Percentiles rank a stretch among this genome's conserved stretches.
Conservation (phyloP, 805 yeast species). For the Lachancea lanzarotensis region DNA sequence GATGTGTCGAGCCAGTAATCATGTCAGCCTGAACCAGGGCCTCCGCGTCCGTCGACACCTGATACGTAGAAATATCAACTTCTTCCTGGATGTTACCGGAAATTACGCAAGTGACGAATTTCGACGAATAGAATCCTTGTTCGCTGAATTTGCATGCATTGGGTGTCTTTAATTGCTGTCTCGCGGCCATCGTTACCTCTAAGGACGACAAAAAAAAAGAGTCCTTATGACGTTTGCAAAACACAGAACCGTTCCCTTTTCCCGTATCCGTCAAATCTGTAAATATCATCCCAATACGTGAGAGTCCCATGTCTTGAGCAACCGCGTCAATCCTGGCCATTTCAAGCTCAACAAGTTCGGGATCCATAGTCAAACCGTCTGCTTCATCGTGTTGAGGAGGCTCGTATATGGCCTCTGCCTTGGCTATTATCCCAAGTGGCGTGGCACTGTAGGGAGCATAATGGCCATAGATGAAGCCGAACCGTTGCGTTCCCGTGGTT, state of each 20-base stretch:
- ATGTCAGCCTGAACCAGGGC: constrained; percentile 82
- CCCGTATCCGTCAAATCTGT: constrained; percentile 90
- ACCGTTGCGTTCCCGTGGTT: constrained; percentile 74
- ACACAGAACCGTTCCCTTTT: constrained; percentile 76
- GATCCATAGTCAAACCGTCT: constrained; percentile 71
- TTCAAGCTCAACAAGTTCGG: constrained; percentile 32
- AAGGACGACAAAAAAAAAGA: constrained; percentile 85
- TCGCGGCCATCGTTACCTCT: constrained; percentile 79
- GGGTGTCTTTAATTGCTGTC: constrained; percentile 61
- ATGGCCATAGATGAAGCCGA: constrained; percentile 77
- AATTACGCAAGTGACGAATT: constrained; percentile 87
- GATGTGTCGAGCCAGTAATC: constrained; percentile 82
- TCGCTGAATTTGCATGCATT: constrained; percentile 58
- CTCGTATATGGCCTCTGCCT: constrained; percentile 89
- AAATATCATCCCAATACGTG: constrained; percentile 75
- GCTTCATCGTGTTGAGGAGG: constrained; percentile 82
- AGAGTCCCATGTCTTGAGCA: constrained; percentile 54
- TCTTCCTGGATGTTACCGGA: constrained; percentile 86
- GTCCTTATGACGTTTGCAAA: constrained; percentile 88
- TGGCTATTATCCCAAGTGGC: constrained; percentile 91
- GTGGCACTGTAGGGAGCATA: constrained; percentile 65
- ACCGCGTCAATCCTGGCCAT: constrained; percentile 48
- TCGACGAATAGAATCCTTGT: constrained; percentile 67
- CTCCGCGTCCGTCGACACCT: constrained; percentile 82
- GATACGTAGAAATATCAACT: constrained; percentile 86